Evolutionary conservation across 192 early-diverging fungal genomes (phyloP).

Genomic region (Linnemannia schmuckeri): DNA sequence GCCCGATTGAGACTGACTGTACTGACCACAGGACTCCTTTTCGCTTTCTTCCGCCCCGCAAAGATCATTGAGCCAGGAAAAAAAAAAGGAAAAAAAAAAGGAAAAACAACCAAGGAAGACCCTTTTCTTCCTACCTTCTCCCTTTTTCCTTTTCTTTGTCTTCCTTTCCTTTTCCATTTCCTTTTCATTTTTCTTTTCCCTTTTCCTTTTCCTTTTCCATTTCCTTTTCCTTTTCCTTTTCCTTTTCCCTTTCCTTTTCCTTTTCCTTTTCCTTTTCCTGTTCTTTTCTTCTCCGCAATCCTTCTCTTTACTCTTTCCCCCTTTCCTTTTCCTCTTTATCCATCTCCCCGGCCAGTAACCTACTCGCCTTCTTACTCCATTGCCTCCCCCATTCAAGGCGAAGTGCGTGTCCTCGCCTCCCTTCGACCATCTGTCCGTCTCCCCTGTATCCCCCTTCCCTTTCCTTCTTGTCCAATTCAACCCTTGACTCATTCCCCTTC

Average conservation of each 20-base stretch:
- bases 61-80: too few species aligned
- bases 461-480: background rate
- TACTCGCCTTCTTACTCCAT: background rate
- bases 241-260: background rate
- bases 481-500: background rate
- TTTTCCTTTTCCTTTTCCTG: background rate
- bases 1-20: too few species aligned
- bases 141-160: background rate
- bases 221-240: background rate
- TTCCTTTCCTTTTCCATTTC: background rate
- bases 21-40: too few species aligned
- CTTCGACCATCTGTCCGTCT: background rate
- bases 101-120: background rate
- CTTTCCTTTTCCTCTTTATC: background rate
- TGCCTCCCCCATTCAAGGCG: too few species aligned
- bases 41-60: background rate
- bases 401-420: background rate
- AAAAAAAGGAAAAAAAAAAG: background rate
- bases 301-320: too few species aligned
- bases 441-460: background rate
- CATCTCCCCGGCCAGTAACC: background rate
- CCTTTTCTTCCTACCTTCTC: background rate
- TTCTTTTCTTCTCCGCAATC: background rate
- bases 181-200: background rate
- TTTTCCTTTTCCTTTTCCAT: background rate